Base-by-base conservation (phyloP, 768 basidiomycete species). In the Lactarius sp. region DNA sequence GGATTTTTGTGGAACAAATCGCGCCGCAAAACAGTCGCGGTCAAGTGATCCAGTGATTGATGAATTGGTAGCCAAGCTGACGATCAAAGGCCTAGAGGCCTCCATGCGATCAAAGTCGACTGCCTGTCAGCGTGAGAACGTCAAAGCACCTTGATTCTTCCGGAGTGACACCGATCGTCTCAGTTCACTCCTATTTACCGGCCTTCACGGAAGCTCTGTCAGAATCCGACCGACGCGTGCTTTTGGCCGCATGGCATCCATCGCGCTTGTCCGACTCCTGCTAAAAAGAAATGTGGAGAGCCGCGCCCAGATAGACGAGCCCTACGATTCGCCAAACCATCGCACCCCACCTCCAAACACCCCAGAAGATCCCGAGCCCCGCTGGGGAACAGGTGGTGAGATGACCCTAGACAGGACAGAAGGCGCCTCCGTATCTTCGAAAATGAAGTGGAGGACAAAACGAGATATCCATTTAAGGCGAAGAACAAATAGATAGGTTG, bases 291-390 rank as follows among this genome's bases (percentile, higher is more conserved):
- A 82, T 81, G 52, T 27, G 27, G 27, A 27, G 27, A 27, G 27
- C 27, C 27, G 27, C 27, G 27, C 27, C 27, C 27, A 27, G 27
- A 27, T 27, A 27, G 27, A 27, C 27, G 2, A 82, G 81, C 13
- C 80, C 81, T n/a, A 82, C 77, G 52, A 80, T 81, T 0, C 82
- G 80, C 80, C 79, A 82, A 27, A 74, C 73, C 81, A 82, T 81
- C 56, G 79, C 79, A 66, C 80, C 81, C 81, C 80, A 82, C 44
- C 73, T 74, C 76, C 74, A 74, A n/a, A 79, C 71, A 20, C 72
- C 70, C 76, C 78, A 77, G 65, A 27, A 27, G 27, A 27, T 76
- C 12, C 74, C 75, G 6, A 55, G 59, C 20, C 79, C 81, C 9
- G 78, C 71, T 13, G 80, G 78, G 9, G 73, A 71, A 77, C 81